Conservation (phyloP, 305 asterid genomes). For the Salvia sclarea region DNA sequence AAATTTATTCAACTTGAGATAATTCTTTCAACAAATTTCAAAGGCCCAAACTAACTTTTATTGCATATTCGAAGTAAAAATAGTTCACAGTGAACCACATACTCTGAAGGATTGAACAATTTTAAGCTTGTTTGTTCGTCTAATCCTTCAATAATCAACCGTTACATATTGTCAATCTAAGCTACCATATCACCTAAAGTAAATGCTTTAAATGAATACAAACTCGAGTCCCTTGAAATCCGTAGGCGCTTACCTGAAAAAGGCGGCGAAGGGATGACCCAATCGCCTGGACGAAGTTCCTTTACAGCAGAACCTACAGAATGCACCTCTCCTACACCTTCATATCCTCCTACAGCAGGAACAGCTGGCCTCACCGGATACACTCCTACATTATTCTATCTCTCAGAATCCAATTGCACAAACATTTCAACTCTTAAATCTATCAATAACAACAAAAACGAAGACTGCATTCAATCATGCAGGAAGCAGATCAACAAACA, state of each 20-base stretch:
- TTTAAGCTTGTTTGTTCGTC: background rate
- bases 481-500: background rate
- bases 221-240: conserved; percentile 5
- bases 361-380: conserved; percentile 91
- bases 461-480: background rate
- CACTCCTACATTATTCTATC: conserved; percentile 50
- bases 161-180: background rate
- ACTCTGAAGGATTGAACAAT: too few species aligned
- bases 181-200: background rate
- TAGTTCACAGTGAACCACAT: background rate
- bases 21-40: background rate
- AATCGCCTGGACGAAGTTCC: conserved; percentile 68
- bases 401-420: conserved; percentile 16
- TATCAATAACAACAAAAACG: background rate
- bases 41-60: background rate
- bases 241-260: conserved; percentile 57
- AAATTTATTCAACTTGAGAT: conserved; percentile 1
- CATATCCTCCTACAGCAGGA: conserved; percentile 97
- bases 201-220: background rate
- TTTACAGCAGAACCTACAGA: conserved; percentile 74
- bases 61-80: background rate
- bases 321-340: conserved; percentile 90
- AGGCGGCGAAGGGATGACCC: conserved; percentile 96
- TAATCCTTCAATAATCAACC: background rate
- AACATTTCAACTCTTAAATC: background rate